A percentile compares a stretch with the other conserved stretches of the same genome.
These are phyloP conservation scores for Populus simonii DNA, from an alignment of 345 rosid species.

Conservation along the genomic window DNA sequence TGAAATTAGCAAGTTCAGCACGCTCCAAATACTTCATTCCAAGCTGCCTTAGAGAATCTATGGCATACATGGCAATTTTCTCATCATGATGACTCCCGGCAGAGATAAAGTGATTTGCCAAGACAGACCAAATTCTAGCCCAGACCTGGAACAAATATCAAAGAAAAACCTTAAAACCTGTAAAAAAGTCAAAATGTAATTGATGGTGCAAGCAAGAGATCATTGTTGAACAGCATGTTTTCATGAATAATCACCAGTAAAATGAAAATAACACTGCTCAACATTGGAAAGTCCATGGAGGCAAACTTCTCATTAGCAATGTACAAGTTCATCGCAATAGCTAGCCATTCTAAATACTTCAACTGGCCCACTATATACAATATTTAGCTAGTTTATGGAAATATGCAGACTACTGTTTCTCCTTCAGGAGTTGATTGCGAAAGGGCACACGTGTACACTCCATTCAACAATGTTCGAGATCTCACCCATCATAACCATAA, in stretches of 20 bases:
- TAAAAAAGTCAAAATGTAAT: background rate
- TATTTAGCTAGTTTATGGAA: background rate
- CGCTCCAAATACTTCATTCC: constrained; percentile 91
- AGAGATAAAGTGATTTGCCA: constrained; percentile 86
- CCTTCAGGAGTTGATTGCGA: background rate
- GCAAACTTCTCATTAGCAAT: background rate
- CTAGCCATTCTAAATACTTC: background rate
- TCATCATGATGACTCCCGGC: constrained; percentile 93
- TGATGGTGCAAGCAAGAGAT: background rate
- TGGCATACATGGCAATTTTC: constrained; percentile 92
- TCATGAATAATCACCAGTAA: background rate
- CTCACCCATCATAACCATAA: background rate
- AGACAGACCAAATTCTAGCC: constrained; percentile 92
- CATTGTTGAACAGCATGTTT: background rate
- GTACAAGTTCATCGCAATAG: background rate
- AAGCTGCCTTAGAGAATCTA: constrained; percentile 93
- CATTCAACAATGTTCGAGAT: no score
- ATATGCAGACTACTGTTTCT: background rate
- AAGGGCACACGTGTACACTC: no score
- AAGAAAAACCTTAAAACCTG: background rate
- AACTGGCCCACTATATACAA: no score
- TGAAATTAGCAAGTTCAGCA: constrained; percentile 84
- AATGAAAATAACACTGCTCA: background rate
- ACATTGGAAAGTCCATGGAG: background rate
- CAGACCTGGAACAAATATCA: constrained; percentile 51